phyloP scores from a whole-genome alignment of 129 eudicot genomes.

The Centrapalus pauciflorus region DNA sequence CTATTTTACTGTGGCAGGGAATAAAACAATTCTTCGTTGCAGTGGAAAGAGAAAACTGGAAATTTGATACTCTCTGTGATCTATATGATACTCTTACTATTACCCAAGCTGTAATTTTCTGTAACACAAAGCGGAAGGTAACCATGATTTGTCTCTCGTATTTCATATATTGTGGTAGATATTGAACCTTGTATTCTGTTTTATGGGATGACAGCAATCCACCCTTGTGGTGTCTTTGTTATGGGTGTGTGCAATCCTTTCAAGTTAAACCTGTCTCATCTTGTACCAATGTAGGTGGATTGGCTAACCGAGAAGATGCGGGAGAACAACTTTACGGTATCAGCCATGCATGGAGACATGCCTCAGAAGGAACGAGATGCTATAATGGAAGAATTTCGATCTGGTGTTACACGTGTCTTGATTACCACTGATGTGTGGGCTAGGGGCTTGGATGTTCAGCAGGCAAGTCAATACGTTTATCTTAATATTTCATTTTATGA shows the following conservation, averaged over 20 bases:
- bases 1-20: conserved; percentile 43
- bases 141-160: background rate
- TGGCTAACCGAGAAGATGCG: conserved; percentile 98
- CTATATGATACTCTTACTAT: conserved; percentile 93
- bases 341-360: conserved; percentile 98
- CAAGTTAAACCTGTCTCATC: background rate
- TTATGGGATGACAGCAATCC: background rate
- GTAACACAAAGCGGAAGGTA: conserved; percentile 96
- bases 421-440: conserved; percentile 99
- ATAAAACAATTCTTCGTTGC: conserved; percentile 97
- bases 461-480: conserved; percentile 35
- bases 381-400: conserved; percentile 73
- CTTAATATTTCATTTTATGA: background rate
- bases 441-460: conserved; percentile 96
- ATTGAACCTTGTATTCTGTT: background rate
- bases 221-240: background rate
- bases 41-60: conserved; percentile 95
- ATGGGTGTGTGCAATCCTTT: background rate
- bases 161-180: background rate
- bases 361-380: conserved; percentile 98
- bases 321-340: conserved; percentile 82
- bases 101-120: conserved; percentile 94
- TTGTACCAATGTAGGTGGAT: conserved; percentile 52
- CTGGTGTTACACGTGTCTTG: conserved; percentile 79
- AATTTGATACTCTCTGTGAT: conserved; percentile 92